Conservation (phyloP, 1,284 basidiomycete genomes). For the Phellopilus nigrolimitatus region DNA sequence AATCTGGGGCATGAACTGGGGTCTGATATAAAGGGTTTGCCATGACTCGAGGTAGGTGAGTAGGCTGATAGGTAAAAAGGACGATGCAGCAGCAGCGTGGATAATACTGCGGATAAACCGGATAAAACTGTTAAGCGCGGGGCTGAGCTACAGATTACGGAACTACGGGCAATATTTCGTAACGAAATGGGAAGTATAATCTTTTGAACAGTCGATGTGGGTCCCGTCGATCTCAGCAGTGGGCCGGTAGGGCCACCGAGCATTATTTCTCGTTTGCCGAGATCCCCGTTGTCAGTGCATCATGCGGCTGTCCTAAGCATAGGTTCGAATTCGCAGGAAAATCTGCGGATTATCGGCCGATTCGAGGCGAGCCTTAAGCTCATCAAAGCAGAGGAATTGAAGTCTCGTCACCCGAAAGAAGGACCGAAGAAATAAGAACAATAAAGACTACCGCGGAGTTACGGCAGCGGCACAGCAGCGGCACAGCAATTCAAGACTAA, state of each 20-base stretch:
- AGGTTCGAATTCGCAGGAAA: too few species aligned
- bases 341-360: neutral
- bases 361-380: neutral
- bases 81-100: too few species aligned
- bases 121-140: too few species aligned
- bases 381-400: neutral
- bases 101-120: too few species aligned
- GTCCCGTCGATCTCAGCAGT: slow-evolving; percentile 7
- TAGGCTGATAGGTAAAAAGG: too few species aligned
- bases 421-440: neutral
- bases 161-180: too few species aligned
- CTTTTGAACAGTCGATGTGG: neutral
- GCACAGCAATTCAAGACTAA: slow-evolving; percentile 15
- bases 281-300: neutral
- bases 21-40: too few species aligned
- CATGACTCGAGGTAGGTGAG: too few species aligned
- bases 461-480: slow-evolving; percentile 7
- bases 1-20: too few species aligned
- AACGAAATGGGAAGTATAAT: neutral
- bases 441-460: slow-evolving; percentile 3
- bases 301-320: neutral
- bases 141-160: too few species aligned
- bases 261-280: too few species aligned
- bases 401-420: neutral
- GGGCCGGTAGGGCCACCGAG: too few species aligned